Conservation (phyloP, 805 yeast genomes). For the Candida bentonensis region DNA sequence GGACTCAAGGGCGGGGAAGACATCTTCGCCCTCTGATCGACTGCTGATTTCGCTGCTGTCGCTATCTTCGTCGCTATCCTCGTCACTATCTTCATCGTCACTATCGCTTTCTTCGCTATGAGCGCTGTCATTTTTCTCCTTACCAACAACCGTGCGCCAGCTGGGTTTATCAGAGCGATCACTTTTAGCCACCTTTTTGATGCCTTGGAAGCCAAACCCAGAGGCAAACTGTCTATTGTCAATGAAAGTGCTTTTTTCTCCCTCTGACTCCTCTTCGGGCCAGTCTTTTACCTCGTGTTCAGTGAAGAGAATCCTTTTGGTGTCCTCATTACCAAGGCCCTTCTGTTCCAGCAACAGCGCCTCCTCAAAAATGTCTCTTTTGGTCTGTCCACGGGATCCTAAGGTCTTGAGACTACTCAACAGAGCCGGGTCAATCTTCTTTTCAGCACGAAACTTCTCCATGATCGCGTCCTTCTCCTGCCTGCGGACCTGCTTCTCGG, state of each 20-base stretch:
- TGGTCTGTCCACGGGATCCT: conserved; percentile 57
- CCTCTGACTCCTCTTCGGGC: conserved; percentile 23
- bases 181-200: conserved; percentile 16
- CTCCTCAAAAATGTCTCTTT: conserved; percentile 54
- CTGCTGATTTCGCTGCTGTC: conserved; percentile 18
- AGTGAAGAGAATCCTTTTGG: conserved; percentile 54
- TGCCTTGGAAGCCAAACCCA: conserved; percentile 40
- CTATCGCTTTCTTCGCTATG: conserved; percentile 17
- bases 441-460: conserved; percentile 45
- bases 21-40: no score
- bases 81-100: conserved; percentile 12
- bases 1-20: conserved; percentile 2
- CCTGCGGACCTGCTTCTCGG: conserved; percentile 23
- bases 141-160: conserved; percentile 5
- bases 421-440: conserved; percentile 55
- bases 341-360: conserved; percentile 59
- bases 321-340: conserved; percentile 53
- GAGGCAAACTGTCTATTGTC: conserved; percentile 55
- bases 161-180: conserved; percentile 6
- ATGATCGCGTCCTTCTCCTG: conserved; percentile 68
- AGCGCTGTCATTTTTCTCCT: conserved; percentile 5
- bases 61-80: conserved; percentile 19
- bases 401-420: conserved; percentile 62
- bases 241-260: conserved; percentile 28
- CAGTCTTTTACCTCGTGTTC: conserved; percentile 51